Percentiles rank a stretch among this genome's conserved stretches.
phyloP scores from a whole-genome alignment of 1,284 basidiomycete species.

The Inonotus obliquus region DNA sequence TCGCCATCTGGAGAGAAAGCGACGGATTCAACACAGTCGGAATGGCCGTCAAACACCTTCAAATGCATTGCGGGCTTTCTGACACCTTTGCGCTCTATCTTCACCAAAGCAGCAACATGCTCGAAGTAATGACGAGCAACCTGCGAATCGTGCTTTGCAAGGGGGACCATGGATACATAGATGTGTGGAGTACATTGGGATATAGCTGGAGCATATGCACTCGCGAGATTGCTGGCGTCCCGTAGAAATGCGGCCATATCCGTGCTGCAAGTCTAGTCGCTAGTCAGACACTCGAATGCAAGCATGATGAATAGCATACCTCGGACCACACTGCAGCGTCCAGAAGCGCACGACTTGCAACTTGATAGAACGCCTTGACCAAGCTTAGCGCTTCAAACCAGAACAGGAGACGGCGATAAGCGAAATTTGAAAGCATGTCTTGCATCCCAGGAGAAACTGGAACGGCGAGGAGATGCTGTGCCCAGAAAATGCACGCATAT shows the following conservation, averaged over 20 bases:
- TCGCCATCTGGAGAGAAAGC: slow-evolving; percentile 2
- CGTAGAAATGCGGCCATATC: background rate
- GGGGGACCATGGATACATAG: slow-evolving; percentile 24
- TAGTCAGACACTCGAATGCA: background rate
- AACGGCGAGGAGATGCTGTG: background rate
- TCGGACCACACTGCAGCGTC: background rate
- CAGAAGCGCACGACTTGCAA: background rate
- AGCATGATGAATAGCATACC: background rate
- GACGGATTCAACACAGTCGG: background rate
- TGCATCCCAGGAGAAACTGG: background rate
- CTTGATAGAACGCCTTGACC: slow-evolving; percentile 1
- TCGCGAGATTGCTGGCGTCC: slow-evolving; percentile 21
- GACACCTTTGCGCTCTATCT: background rate
- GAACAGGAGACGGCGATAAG: slow-evolving; percentile 21
- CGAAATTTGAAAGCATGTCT: slow-evolving; percentile 11
- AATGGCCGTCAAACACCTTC: background rate
- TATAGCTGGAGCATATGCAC: slow-evolving; percentile 18
- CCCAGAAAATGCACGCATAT: slow-evolving; percentile 4
- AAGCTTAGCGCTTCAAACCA: slow-evolving; percentile 30
- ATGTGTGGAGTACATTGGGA: slow-evolving; percentile 22
- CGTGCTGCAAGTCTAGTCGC: background rate
- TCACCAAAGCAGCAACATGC: background rate
- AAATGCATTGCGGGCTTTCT: background rate
- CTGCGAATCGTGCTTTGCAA: slow-evolving; percentile 17
- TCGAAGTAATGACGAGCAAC: background rate